Evolutionary conservation across 495 filamentous ascomycete genomes (phyloP), one percentile per base, ranked within the genome.

Genomic region (Aspergillus hancockii): DNA sequence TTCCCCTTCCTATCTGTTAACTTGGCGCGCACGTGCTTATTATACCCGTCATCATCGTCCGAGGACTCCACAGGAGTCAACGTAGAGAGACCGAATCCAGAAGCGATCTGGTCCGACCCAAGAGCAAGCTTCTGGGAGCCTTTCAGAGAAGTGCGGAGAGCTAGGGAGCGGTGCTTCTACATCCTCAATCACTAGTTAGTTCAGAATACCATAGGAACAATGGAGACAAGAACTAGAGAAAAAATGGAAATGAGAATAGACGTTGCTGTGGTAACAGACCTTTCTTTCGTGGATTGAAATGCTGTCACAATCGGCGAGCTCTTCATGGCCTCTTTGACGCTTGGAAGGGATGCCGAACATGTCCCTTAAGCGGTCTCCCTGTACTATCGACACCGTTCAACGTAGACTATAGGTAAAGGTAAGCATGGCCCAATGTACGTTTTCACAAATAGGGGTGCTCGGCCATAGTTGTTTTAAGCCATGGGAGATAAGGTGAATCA

Each of bases 41-140:
- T 52, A 14, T 64, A 52, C 43, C 67, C 58, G 0, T 57, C 61
- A 19, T 75, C 74, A 43, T 81, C 75, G 30, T 79, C 76, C 1
- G 72, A 77, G 0, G 77, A 77, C 30, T 79, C 75, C 10, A 68
- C 68, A 0, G 76, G 78, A 4, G 76, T 79, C 14, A 77, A 58
- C 4, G 66, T 72, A 10, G 72, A 67, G 3, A 69, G 64, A 34
- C 66, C 66, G 31, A 63, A 58, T 8, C 45, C 62, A 18, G 63
- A 54, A 16, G 46, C 54, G 45, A 66, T 45, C 9, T 61, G 67
- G 12, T 59, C 18, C 25, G 57, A 55, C 21, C 61, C 49, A n/a
- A 62, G 56, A 12, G 63, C 31, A 13, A 66, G 50, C 34, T 66
- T 55, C 38, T 66, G 66, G 31, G 57, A 55, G 7, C 40, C 57